Evolutionary conservation across 495 filamentous ascomycete species (phyloP), one percentile per base, ranked within the genome.

Genomic region (Rhizodiscina lignyota): DNA sequence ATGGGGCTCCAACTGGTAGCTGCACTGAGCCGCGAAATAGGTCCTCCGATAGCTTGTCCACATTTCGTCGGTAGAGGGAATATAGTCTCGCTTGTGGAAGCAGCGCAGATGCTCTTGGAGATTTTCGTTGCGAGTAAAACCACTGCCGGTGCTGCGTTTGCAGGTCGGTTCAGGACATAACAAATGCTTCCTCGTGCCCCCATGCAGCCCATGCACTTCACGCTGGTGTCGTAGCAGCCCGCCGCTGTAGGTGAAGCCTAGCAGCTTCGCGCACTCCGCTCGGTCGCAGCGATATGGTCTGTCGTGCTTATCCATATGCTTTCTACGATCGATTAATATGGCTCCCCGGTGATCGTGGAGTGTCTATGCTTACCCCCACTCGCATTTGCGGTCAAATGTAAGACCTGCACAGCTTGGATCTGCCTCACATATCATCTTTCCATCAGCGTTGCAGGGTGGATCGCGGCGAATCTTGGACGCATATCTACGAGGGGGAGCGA

Each of bases 281-380:
- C 79, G 70, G 16, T 56, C 55, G 54, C 86, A 94, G 39, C 82
- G 77, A 58, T 92, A 94, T 0, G 86, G 86, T 13, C 86, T 66
- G 37, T 87, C 82, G 50, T 94, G 86, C 57, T 94, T 94, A 60
- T 94, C 86, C 83, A 91, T 91, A 53, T 94, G 86, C 59, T 93
- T 87, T 40, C 84, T 86, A 41, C 15, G 20, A 18, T 21, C 3
- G 19, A 15, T 32, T 39, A 42, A 32, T 6, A 40, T n/a, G n/a
- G n/a, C n/a, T n/a, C n/a, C n/a, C n/a, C n/a, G n/a, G n/a, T n/a
- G n/a, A n/a, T n/a, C n/a, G n/a, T n/a, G n/a, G n/a, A n/a, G n/a
- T n/a, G n/a, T n/a, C 36, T 23, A 10, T 29, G 50, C 83, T 72
- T 61, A 87, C 83, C 70, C 83, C 82, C 82, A 94, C 63, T 94